These are phyloP conservation scores for Eucalyptus regnans DNA, from an alignment of 345 rosid genomes.

Conservation along the genomic window DNA sequence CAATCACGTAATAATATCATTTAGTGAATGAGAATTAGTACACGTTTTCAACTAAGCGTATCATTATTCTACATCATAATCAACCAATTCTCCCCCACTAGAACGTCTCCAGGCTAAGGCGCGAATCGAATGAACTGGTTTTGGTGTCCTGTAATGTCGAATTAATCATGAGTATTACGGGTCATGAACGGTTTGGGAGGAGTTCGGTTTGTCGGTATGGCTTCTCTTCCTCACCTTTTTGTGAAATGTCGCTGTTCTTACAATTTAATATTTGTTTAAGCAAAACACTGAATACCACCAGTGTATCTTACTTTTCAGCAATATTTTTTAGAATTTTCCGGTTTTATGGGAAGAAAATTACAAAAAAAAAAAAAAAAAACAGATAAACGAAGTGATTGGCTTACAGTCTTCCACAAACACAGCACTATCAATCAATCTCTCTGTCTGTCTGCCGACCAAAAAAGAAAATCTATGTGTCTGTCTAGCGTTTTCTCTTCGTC, in stretches of 20 bases:
- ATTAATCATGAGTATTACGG: not conserved
- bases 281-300: not conserved
- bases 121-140: not conserved
- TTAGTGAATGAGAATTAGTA: rapidly evolving
- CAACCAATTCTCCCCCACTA: not conserved
- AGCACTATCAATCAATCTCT: not conserved
- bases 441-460: no score
- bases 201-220: not conserved
- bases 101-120: not conserved
- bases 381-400: not conserved
- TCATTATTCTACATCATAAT: not conserved
- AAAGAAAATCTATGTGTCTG: no score
- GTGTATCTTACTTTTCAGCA: not conserved
- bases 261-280: not conserved
- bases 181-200: not conserved
- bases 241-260: not conserved
- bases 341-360: not conserved
- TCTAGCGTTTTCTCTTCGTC: not conserved
- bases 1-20: not conserved
- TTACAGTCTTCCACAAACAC: not conserved
- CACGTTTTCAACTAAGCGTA: not conserved
- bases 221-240: not conserved
- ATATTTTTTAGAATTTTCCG: not conserved
- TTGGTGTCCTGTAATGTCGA: not conserved
- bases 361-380: not conserved